Base-by-base conservation (phyloP, 768 basidiomycete genomes). In the Russula dissimulans region DNA sequence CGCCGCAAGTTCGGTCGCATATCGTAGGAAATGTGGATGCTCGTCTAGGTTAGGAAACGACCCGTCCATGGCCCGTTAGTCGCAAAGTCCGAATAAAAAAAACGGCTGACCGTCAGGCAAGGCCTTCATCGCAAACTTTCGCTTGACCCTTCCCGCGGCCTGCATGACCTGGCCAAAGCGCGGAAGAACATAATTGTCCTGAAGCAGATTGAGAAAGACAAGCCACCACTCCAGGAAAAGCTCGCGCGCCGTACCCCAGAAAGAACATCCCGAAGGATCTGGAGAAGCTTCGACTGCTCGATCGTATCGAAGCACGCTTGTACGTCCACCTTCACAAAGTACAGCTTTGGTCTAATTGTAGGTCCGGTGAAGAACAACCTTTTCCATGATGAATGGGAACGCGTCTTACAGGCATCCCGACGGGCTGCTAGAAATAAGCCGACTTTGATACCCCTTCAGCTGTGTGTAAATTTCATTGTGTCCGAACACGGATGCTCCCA, bases 291-390 rank as follows among this genome's bases (percentile, higher is more conserved):
- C 8, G 81, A 78, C 71, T 98, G 97, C 38, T 92, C 85, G 59
- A 98, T 98, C 0, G 89, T 92, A 72, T 99, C 97, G 76, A 97
- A 99, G 66, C 94, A 97, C 7, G 95, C 87, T 62, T 88, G 88
- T 17, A 98, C 93, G 69, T 99, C 97, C 29, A 97, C 83, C 71
- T 99, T 99, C 53, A 94, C 95, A 67, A 99, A 95, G 72, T 94
- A 98, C 6, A 98, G 72, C 63, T 84, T 84, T 0, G 95, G 92
- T 41, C 95, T 95, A 54, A 7, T 31, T 10, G 4, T 4, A 42
- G n/a, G 39, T 29, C 18, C 34, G 31, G 9, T 50, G 18, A 46
- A 56, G 15, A 32, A 34, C 22, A n/a, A 38, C 38, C 22, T 38
- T 34, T 44, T 36, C 10, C 31, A 10, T 8, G 50, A 7, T 34